Percentiles rank a stretch among this genome's conserved stretches.
phyloP scores from a whole-genome alignment of 768 basidiomycete species.

The Sporobolomyces phaffii region DNA sequence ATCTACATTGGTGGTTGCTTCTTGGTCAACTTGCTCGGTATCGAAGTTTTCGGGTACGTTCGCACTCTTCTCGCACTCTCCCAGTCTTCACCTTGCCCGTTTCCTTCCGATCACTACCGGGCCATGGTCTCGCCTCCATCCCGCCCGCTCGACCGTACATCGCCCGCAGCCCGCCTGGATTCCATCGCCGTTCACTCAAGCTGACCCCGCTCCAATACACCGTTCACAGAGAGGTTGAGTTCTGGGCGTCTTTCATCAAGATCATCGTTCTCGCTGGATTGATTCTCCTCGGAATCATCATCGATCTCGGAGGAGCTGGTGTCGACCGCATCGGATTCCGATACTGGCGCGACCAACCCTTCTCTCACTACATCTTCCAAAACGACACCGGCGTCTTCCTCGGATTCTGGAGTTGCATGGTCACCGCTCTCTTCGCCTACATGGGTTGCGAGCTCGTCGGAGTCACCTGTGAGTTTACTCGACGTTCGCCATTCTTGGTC shows the following conservation, averaged over 20 bases:
- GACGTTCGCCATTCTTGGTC: too few relatives aligned
- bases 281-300: slow-evolving; percentile 53
- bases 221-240: slow-evolving; percentile 39
- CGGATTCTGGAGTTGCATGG: slow-evolving; percentile 28
- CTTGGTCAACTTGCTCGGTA: slow-evolving; percentile 31
- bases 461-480: slow-evolving; percentile 23
- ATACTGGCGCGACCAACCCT: slow-evolving; percentile 44
- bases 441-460: slow-evolving; percentile 31
- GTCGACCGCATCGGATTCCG: slow-evolving; percentile 55
- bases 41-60: slow-evolving; percentile 32
- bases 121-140: too few relatives aligned
- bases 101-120: too few relatives aligned
- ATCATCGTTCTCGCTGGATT: slow-evolving; percentile 42
- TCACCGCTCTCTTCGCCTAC: background rate
- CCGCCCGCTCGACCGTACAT: too few relatives aligned
- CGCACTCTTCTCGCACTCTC: too few relatives aligned
- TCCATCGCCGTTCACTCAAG: too few relatives aligned
- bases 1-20: slow-evolving; percentile 26
- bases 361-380: slow-evolving; percentile 33
- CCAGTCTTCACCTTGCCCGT: background rate
- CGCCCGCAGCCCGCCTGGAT: too few relatives aligned
- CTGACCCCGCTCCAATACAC: background rate
- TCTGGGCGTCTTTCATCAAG: slow-evolving; percentile 47
- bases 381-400: slow-evolving; percentile 19
- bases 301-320: slow-evolving; percentile 58